Evolutionary conservation across 2,329 filamentous ascomycete species (phyloP).

Genomic region (Sporothrix phasma): DNA sequence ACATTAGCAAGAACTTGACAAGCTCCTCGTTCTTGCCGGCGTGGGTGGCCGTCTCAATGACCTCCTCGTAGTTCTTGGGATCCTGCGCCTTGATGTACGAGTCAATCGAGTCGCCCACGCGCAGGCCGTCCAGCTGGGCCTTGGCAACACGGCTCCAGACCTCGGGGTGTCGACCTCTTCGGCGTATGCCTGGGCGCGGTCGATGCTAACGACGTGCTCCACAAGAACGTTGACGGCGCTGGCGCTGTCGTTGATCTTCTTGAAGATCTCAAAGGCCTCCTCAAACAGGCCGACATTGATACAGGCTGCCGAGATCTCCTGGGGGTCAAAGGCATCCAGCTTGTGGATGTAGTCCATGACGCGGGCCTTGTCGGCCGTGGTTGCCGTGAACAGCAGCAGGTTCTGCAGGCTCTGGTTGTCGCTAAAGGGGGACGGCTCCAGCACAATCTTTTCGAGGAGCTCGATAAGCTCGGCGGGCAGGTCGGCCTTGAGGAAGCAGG

Average conservation of each 20-base stretch:
- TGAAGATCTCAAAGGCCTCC: slow-evolving; percentile 96
- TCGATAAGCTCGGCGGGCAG: slow-evolving; percentile 92
- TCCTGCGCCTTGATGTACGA: slow-evolving; percentile 96
- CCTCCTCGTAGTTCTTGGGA: slow-evolving; percentile 85
- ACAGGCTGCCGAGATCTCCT: slow-evolving; percentile 87
- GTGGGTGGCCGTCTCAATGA: slow-evolving; percentile 90
- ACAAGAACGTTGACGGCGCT: slow-evolving; percentile 86
- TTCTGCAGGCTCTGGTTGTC: slow-evolving; percentile 97
- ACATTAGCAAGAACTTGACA: slow-evolving; percentile 93
- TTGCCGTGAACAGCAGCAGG: slow-evolving; percentile 87
- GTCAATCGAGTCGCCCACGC: slow-evolving; percentile 84
- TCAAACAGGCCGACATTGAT: slow-evolving; percentile 92
- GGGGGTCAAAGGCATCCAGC: slow-evolving; percentile 77
- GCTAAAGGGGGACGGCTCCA: slow-evolving; percentile 98
- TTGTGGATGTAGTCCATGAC: slow-evolving; percentile 95
- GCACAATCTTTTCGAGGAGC: slow-evolving; percentile 94
- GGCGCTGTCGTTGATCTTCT: slow-evolving; percentile 86
- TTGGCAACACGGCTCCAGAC: slow-evolving; percentile 99
- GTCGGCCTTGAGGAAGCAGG: slow-evolving; percentile 84
- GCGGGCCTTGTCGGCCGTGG: slow-evolving; percentile 89
- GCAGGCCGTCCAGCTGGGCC: slow-evolving; percentile 90
- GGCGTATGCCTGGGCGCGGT: slow-evolving; percentile 89
- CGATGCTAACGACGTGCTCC: slow-evolving; percentile 95
- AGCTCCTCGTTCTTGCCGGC: slow-evolving; percentile 97
- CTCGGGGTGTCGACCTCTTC: slow-evolving; percentile 89